phyloP scores from a whole-genome alignment of 345 rosid species.

The Anastatica hierochuntica region DNA sequence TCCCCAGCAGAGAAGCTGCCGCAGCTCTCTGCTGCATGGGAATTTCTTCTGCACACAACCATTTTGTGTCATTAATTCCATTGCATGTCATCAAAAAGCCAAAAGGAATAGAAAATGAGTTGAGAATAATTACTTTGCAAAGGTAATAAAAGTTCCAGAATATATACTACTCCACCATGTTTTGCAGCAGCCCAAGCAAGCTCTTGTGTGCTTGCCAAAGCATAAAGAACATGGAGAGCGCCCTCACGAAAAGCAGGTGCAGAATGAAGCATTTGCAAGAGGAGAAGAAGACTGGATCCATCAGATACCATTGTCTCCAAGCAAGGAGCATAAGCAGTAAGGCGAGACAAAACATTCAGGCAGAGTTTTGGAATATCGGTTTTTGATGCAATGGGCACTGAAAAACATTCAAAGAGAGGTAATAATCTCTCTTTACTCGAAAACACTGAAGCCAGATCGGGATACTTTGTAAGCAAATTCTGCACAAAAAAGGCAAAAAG shows the following conservation, averaged over 20 bases:
- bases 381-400: slow-evolving; percentile 62
- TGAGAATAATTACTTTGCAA: slow-evolving; percentile 52
- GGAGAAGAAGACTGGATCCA: slow-evolving; percentile 92
- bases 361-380: slow-evolving; percentile 86
- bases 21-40: slow-evolving; percentile 95
- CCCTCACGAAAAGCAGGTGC: slow-evolving; percentile 90
- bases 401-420: slow-evolving; percentile 90
- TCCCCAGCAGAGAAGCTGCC: slow-evolving; percentile 90
- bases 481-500: slow-evolving; percentile 25
- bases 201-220: slow-evolving; percentile 95
- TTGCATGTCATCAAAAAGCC: slow-evolving; percentile 7
- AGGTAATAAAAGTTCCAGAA: slow-evolving; percentile 92
- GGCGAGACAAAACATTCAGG: slow-evolving; percentile 70
- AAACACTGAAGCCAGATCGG: slow-evolving; percentile 85
- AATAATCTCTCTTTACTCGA: slow-evolving; percentile 78
- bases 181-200: slow-evolving; percentile 99
- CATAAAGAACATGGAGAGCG: slow-evolving; percentile 94
- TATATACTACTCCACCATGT: slow-evolving; percentile 97
- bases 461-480: slow-evolving; percentile 79
- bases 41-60: slow-evolving; percentile 67
- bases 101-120: neutral
- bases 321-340: slow-evolving; percentile 93
- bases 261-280: slow-evolving; percentile 95
- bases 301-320: slow-evolving; percentile 99
- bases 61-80: slow-evolving; percentile 20